Percentiles rank a stretch among this genome's conserved stretches.
phyloP scores from a whole-genome alignment of 2,329 filamentous ascomycete species.

The Botrytis medusae region DNA sequence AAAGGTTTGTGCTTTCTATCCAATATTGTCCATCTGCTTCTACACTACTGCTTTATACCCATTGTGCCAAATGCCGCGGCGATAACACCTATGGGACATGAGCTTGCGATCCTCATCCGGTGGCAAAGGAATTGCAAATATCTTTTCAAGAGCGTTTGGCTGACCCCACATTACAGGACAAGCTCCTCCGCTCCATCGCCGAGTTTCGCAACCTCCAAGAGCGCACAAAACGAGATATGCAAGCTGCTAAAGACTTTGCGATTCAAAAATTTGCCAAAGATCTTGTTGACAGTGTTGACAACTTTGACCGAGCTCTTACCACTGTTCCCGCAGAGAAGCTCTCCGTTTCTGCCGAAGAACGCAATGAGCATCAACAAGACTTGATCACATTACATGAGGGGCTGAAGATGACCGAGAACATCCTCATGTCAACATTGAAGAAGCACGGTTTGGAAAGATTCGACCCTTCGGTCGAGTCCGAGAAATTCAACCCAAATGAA shows the following conservation, averaged over 20 bases:
- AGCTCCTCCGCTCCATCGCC: conserved; percentile 88
- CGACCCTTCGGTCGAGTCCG: conserved; percentile 66
- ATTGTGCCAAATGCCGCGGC: too few species aligned
- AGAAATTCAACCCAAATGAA: conserved; percentile 94
- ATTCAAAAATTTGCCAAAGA: conserved; percentile 94
- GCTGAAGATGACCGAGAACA: conserved; percentile 90
- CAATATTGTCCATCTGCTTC: not conserved
- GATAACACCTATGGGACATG: not conserved
- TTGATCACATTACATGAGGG: conserved; percentile 81
- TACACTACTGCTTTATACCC: not conserved
- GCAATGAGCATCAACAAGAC: conserved; percentile 62
- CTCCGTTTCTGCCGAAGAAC: conserved; percentile 48
- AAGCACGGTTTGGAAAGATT: conserved; percentile 94
- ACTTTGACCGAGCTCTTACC: conserved; percentile 86
- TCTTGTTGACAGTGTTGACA: conserved; percentile 92
- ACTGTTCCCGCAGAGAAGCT: conserved; percentile 78
- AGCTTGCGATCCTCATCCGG: not conserved
- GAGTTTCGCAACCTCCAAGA: conserved; percentile 98
- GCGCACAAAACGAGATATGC: conserved; percentile 86
- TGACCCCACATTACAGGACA: conserved; percentile 63
- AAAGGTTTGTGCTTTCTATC: conserved; percentile 65
- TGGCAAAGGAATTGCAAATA: conserved; percentile 6
- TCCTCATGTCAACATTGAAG: conserved; percentile 82
- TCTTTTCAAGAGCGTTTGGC: conserved; percentile 5
- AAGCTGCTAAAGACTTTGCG: conserved; percentile 84